Conservation (phyloP, 768 basidiomycete genomes). For the Lentinula sp. region DNA sequence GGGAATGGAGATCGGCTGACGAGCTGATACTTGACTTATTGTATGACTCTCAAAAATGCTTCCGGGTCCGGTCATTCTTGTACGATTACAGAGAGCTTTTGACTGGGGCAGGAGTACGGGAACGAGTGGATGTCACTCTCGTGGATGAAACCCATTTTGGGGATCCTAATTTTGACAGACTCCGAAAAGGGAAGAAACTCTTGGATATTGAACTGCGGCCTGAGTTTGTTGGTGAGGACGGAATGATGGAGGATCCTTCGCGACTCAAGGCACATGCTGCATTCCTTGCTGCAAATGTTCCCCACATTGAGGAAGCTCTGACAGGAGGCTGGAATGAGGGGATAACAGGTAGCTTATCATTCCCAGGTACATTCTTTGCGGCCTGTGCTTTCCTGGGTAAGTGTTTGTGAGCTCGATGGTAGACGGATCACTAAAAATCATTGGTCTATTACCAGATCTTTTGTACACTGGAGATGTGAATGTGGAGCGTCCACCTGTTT, state of each 20-base stretch:
- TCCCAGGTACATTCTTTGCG: slow-evolving; percentile 4
- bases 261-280: slow-evolving; percentile 4
- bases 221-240: background rate
- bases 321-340: slow-evolving; percentile 1
- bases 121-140: slow-evolving; percentile 13
- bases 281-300: slow-evolving; percentile 1
- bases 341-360: background rate
- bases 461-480: slow-evolving; percentile 1
- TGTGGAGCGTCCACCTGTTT: background rate
- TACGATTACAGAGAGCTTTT: slow-evolving; percentile 25
- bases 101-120: slow-evolving; percentile 23
- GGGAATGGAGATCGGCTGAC: slow-evolving; percentile 33
- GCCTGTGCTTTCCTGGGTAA: slow-evolving; percentile 2
- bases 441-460: background rate
- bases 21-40: slow-evolving; percentile 30
- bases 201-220: slow-evolving; percentile 30
- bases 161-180: slow-evolving; percentile 22
- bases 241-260: background rate
- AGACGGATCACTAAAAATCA: background rate
- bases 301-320: background rate
- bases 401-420: background rate
- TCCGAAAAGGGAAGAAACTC: slow-evolving; percentile 23
- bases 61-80: slow-evolving; percentile 28
- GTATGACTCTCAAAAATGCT: slow-evolving; percentile 21
- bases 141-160: background rate